A percentile compares a stretch with the other conserved stretches of the same genome.
These are phyloP conservation scores for Radiomyces spectabilis DNA, from an alignment of 192 early-diverging fungal species.

Conservation along the genomic window DNA sequence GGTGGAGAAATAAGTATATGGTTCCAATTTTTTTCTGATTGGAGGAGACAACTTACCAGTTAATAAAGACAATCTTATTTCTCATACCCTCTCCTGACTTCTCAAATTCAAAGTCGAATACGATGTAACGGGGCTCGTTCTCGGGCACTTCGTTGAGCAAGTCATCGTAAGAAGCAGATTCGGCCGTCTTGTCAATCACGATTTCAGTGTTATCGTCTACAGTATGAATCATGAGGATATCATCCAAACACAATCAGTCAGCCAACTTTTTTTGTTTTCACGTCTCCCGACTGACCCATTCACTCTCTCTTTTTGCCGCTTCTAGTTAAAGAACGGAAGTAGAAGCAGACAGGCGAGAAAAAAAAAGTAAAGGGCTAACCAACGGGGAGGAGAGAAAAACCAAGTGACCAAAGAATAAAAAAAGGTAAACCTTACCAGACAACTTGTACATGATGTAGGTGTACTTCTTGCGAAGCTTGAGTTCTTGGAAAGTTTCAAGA, in stretches of 20 bases:
- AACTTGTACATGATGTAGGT: constrained; percentile 83
- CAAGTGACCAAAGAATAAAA: too few species aligned
- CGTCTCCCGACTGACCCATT: too few species aligned
- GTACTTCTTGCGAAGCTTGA: constrained; percentile 69
- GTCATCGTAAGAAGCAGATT: constrained; percentile 48
- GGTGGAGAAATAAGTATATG: background rate
- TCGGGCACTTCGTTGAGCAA: constrained; percentile 62
- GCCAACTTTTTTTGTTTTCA: background rate
- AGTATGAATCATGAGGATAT: too few species aligned
- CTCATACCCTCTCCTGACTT: constrained; percentile 54
- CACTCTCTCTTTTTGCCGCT: background rate
- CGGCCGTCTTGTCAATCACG: constrained; percentile 53
- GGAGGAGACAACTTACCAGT: constrained; percentile 54
- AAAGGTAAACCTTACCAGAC: constrained; percentile 28
- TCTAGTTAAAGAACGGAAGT: too few species aligned
- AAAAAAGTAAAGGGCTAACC: too few species aligned
- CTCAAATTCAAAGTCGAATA: constrained; percentile 82
- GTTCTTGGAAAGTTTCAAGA: constrained; percentile 53
- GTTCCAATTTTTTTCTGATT: background rate
- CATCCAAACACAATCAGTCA: too few species aligned
- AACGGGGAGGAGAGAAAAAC: too few species aligned
- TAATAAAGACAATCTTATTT: constrained; percentile 82
- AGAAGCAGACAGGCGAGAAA: too few species aligned
- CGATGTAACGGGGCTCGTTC: constrained; percentile 73
- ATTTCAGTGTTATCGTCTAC: constrained; percentile 54